Conservation (phyloP, 179 eudicot genomes). For the Amaranthus tricolor region DNA sequence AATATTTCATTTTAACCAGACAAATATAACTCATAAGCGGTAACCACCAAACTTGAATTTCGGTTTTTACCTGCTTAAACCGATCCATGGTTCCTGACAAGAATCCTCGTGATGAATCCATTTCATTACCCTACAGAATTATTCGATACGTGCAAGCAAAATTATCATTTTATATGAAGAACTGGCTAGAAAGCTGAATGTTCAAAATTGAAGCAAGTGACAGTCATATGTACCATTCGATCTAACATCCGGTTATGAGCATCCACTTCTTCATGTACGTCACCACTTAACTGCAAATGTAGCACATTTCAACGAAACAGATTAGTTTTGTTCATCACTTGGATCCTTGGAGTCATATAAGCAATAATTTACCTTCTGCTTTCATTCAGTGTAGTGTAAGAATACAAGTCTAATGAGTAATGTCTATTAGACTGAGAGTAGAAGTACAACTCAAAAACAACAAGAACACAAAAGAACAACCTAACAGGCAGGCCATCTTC, state of each 20-base stretch:
- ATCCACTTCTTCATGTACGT: conserved; percentile 90
- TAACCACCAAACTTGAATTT: no score
- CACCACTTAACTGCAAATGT: conserved; percentile 72
- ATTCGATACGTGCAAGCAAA: conserved; percentile 10
- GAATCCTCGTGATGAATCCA: conserved; percentile 90
- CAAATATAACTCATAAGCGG: no score
- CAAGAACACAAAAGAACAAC: not conserved
- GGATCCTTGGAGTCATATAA: not conserved
- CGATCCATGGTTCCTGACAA: conserved; percentile 93
- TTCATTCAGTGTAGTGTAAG: not conserved
- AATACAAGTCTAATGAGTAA: not conserved
- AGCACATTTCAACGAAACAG: not conserved
- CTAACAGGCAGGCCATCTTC: not conserved
- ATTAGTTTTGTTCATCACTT: not conserved
- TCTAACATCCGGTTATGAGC: conserved; percentile 86
- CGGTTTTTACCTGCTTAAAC: conserved; percentile 93
- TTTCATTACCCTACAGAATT: conserved; percentile 75
- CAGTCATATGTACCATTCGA: conserved; percentile 54
- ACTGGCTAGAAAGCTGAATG: not conserved
- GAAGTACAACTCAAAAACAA: not conserved
- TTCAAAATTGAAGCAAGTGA: conserved; percentile 5
- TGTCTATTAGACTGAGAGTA: no score
- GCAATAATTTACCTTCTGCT: not conserved
- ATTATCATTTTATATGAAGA: not conserved
- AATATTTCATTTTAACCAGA: no score